Evolutionary conservation across 2,329 filamentous ascomycete genomes (phyloP).

Genomic region (Blastomyces emzantsi): DNA sequence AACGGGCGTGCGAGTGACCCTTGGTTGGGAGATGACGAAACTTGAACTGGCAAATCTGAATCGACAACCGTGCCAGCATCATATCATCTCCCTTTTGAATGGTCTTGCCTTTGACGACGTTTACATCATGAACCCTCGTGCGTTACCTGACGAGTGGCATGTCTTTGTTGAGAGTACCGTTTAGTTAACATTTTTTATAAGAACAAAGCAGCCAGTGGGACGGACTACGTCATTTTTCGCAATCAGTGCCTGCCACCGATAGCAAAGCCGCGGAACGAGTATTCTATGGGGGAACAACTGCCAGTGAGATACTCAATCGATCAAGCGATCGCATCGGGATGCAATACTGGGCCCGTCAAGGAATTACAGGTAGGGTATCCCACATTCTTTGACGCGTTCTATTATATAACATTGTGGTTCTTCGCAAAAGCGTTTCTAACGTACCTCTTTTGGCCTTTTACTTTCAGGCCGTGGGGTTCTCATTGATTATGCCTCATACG

Average conservation of each 20-base stretch:
- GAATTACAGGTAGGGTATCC: constrained; percentile 33
- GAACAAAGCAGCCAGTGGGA: constrained; percentile 47
- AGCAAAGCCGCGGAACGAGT: constrained; percentile 28
- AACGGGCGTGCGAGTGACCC: constrained; percentile 43
- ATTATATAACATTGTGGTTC: background rate
- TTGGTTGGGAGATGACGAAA: constrained; percentile 50
- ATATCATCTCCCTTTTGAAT: constrained; percentile 42
- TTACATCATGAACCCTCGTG: constrained; percentile 44
- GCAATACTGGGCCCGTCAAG: constrained; percentile 43
- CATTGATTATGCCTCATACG: constrained; percentile 43
- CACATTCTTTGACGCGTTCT: background rate
- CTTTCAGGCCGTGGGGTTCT: constrained; percentile 42
- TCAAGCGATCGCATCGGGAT: constrained; percentile 41
- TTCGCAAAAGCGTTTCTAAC: background rate
- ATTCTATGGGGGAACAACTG: constrained; percentile 43
- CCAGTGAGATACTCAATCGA: constrained; percentile 39
- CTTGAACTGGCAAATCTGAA: constrained; percentile 48
- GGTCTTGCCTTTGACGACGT: constrained; percentile 44
- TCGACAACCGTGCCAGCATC: constrained; percentile 43
- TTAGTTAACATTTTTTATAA: constrained; percentile 11
- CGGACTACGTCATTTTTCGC: constrained; percentile 43
- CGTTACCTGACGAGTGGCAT: constrained; percentile 13
- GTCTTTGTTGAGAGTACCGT: constrained; percentile 11
- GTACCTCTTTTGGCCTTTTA: background rate
- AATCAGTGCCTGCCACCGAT: constrained; percentile 28